Evolutionary conservation across 140 eudicot genomes (phyloP).

Genomic region (Anethum foeniculum): DNA sequence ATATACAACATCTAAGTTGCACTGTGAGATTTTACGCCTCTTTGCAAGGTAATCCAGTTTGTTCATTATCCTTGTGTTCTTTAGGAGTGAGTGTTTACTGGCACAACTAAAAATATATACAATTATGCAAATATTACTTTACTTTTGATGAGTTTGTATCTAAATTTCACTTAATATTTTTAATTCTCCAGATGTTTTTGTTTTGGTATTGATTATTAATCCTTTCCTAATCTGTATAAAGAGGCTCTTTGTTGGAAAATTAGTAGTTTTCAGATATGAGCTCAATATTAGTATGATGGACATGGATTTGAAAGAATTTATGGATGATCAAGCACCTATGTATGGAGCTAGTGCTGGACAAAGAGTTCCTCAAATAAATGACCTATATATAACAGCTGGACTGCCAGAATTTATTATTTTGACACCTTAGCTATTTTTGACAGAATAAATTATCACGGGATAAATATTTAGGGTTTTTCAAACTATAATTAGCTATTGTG

Average conservation of each 20-base stretch:
- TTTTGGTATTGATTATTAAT: not conserved
- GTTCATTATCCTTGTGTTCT: constrained; percentile 8
- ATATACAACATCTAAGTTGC: constrained; percentile 82
- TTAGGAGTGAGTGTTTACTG: constrained; percentile 6
- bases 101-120: not conserved
- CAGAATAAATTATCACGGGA: not conserved
- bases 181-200: not conserved
- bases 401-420: not conserved
- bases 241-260: not conserved
- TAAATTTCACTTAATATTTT: not conserved
- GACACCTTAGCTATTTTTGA: not conserved
- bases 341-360: not conserved
- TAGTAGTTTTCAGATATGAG: not conserved
- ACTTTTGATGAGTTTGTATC: not conserved
- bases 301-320: not conserved
- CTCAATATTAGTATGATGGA: not conserved
- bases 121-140: not conserved
- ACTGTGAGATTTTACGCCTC: constrained; percentile 79
- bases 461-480: not conserved
- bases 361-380: not conserved
- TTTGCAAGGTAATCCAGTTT: constrained; percentile 59
- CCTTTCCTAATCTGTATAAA: not conserved
- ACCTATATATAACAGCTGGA: not conserved
- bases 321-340: not conserved
- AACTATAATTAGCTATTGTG: not conserved